Conservation (phyloP, 441 rosid genomes). For the Gossypium lobatum region DNA sequence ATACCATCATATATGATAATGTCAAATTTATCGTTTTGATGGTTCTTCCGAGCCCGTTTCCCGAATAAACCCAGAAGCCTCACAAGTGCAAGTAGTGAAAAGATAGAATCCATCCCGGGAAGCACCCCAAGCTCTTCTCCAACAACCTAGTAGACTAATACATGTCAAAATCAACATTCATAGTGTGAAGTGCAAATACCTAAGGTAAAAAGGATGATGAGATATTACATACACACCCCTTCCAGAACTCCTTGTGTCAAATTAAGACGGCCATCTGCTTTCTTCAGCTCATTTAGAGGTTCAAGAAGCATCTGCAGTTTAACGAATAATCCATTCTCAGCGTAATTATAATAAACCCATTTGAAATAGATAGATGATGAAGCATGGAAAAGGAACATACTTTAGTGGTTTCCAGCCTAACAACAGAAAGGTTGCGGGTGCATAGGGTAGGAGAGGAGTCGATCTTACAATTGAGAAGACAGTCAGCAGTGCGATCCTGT, state of each 20-base stretch:
- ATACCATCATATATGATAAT: conserved; percentile 61
- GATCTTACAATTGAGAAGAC: conserved; percentile 68
- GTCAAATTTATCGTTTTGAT: conserved; percentile 42
- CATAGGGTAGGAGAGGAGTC: conserved; percentile 53
- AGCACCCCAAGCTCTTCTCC: conserved; percentile 97
- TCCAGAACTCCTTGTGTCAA: conserved; percentile 82
- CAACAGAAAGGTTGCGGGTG: conserved; percentile 55
- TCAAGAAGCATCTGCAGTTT: conserved; percentile 72
- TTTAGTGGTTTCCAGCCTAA: conserved; percentile 76
- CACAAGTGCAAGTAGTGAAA: conserved; percentile 50
- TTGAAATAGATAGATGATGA: background rate
- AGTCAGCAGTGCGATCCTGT: conserved; percentile 75
- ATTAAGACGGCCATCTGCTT: conserved; percentile 71
- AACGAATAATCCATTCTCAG: conserved; percentile 9
- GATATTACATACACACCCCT: conserved; percentile 76
- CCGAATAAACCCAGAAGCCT: conserved; percentile 52
- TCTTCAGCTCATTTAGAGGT: conserved; percentile 69
- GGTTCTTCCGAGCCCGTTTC: conserved; percentile 33
- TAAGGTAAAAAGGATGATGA: conserved; percentile 12
- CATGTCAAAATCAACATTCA: conserved; percentile 12
- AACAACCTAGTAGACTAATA: conserved; percentile 71
- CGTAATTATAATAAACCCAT: background rate
- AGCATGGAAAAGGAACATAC: conserved; percentile 30
- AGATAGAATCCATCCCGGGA: conserved; percentile 89
- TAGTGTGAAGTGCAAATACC: background rate